Conservation (phyloP, 148 eudicot genomes). For the Beta vulgaris region DNA sequence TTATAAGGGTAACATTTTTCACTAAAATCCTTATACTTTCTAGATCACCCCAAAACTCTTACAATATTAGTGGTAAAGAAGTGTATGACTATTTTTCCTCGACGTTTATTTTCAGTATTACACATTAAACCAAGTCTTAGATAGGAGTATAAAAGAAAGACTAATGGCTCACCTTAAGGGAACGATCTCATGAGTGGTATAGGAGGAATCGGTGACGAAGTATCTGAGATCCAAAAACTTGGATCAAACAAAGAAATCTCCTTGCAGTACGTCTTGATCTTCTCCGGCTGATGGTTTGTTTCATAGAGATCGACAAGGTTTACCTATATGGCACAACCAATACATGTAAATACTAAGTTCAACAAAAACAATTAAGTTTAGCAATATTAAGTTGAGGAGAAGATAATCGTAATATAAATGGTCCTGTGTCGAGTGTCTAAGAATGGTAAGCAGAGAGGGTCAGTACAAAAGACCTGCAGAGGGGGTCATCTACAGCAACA, state of each 20-base stretch:
- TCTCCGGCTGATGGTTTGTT: neutral
- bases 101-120: no score
- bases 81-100: no score
- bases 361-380: no score
- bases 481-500: neutral
- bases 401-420: no score
- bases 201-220: neutral
- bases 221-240: constrained; percentile 2
- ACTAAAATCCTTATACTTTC: no score
- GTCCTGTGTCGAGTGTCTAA: neutral
- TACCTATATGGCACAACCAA: constrained; percentile 1
- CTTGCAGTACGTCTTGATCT: neutral
- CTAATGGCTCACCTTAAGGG: neutral
- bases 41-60: no score
- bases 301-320: neutral
- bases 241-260: neutral
- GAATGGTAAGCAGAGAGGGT: neutral
- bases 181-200: neutral
- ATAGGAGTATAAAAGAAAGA: no score
- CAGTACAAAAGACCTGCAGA: neutral
- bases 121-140: no score
- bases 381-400: no score
- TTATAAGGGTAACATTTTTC: no score
- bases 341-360: neutral
- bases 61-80: no score